Percentiles rank a stretch among this genome's conserved stretches.
phyloP scores from a whole-genome alignment of 192 early-diverging fungal genomes.

The Funneliformis mosseae region DNA sequence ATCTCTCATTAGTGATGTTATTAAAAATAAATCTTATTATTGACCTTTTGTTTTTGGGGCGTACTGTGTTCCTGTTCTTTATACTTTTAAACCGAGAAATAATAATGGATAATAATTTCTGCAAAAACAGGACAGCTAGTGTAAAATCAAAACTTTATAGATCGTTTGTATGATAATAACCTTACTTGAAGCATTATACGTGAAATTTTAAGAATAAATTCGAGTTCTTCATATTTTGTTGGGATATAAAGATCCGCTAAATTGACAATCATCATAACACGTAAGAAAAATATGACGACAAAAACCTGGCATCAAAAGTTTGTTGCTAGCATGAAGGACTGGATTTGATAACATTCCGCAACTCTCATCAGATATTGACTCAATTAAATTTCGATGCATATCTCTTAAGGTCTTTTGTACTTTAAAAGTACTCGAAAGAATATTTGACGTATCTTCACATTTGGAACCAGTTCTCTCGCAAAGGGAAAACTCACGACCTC shows the following conservation, averaged over 20 bases:
- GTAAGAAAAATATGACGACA: too few species aligned
- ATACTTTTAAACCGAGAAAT: not conserved
- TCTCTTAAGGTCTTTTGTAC: conserved; percentile 30
- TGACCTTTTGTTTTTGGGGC: too few species aligned
- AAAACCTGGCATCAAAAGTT: too few species aligned
- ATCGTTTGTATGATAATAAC: not conserved
- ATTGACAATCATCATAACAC: not conserved
- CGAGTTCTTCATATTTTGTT: conserved; percentile 32
- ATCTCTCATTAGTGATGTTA: too few species aligned
- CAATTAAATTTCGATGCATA: conserved; percentile 19
- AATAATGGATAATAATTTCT: too few species aligned
- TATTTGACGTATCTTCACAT: not conserved
- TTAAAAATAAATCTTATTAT: too few species aligned
- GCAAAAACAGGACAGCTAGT: not conserved
- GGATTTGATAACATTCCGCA: too few species aligned
- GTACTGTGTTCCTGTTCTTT: not conserved
- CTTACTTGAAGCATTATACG: conserved; percentile 29
- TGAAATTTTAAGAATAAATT: conserved; percentile 22
- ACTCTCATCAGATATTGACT: too few species aligned
- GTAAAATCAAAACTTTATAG: not conserved
- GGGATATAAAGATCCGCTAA: conserved; percentile 31
- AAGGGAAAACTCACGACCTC: too few species aligned
- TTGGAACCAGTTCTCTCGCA: conserved; percentile 30
- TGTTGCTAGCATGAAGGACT: too few species aligned
- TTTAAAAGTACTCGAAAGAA: conserved; percentile 20